Evolutionary conservation across 1,139 yeast genomes (phyloP).

Genomic region (Saccharomycopsis hybrid): DNA sequence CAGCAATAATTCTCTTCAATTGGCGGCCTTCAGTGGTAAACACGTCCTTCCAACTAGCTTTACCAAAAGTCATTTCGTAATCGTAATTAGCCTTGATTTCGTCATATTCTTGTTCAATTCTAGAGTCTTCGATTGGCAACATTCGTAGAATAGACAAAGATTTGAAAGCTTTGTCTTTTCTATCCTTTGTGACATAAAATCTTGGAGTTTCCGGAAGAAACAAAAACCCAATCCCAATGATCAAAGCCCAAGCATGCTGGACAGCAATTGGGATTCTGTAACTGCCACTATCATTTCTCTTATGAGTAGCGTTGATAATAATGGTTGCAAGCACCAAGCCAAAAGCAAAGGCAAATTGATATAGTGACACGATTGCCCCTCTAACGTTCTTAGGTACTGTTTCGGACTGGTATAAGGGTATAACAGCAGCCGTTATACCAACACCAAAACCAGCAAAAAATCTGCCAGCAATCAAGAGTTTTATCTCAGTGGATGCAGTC

Average conservation of each 20-base stretch:
- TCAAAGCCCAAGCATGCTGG: constrained; percentile 60
- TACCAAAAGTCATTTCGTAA: constrained; percentile 43
- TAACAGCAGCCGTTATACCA: constrained; percentile 45
- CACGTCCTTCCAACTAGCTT: constrained; percentile 44
- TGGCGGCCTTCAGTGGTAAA: constrained; percentile 62
- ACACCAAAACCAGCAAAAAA: constrained; percentile 65
- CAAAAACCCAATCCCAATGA: constrained; percentile 57
- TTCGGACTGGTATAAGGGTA: constrained; percentile 77
- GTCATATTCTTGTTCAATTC: constrained; percentile 63
- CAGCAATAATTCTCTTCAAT: constrained; percentile 56
- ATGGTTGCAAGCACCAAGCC: constrained; percentile 71
- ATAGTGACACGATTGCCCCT: constrained; percentile 72
- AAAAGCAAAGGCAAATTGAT: constrained; percentile 84
- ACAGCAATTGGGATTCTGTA: constrained; percentile 69
- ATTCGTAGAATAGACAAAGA: constrained; percentile 60
- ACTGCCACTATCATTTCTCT: constrained; percentile 45
- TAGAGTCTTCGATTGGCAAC: constrained; percentile 51
- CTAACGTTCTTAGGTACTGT: constrained; percentile 73
- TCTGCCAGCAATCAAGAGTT: constrained; percentile 52
- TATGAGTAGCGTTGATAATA: constrained; percentile 68
- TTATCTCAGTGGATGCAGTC: constrained; percentile 41
- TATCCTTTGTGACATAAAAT: constrained; percentile 55
- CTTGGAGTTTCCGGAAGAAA: constrained; percentile 72
- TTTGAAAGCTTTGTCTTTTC: constrained; percentile 51
- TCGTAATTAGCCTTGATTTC: constrained; percentile 75